Conservation (phyloP, 2,329 filamentous ascomycete species). For the Verticillium tricorpus region DNA sequence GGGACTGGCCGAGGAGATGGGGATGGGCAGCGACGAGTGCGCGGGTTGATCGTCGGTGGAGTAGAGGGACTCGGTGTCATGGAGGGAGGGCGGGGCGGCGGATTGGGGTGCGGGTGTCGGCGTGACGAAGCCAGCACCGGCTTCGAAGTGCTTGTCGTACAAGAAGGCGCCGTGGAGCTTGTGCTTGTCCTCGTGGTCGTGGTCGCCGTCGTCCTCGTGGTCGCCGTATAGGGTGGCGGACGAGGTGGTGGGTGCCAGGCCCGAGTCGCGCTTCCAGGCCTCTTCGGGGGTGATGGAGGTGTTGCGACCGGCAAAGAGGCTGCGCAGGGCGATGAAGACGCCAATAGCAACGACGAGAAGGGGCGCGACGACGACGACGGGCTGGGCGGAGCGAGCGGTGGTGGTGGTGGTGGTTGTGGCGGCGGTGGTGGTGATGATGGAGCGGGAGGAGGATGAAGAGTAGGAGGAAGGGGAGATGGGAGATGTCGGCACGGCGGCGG, state of each 20-base stretch:
- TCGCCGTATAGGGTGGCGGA: constrained; percentile 32
- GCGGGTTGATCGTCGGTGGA: constrained; percentile 9
- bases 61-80: constrained; percentile 25
- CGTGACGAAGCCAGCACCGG: background rate
- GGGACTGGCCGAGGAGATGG: background rate
- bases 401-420: constrained; percentile 15
- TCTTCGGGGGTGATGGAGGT: constrained; percentile 23
- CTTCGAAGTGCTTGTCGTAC: background rate
- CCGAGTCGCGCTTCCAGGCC: constrained; percentile 52
- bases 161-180: constrained; percentile 3
- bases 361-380: constrained; percentile 31
- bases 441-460: too few relatives aligned
- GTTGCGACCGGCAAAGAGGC: constrained; percentile 16
- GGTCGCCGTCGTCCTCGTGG: constrained; percentile 35
- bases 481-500: constrained; percentile 21
- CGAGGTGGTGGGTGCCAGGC: constrained; percentile 42
- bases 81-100: constrained; percentile 14
- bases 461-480: background rate
- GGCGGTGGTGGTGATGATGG: background rate
- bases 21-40: background rate
- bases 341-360: too few relatives aligned
- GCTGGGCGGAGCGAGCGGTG: constrained; percentile 22
- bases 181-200: constrained; percentile 20
- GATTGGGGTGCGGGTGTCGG: background rate
- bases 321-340: too few relatives aligned